A percentile compares a stretch with the other conserved stretches of the same genome.
These are phyloP conservation scores for Atkinsonella texensis DNA, from an alignment of 2,329 filamentous ascomycete genomes.

Conservation along the genomic window DNA sequence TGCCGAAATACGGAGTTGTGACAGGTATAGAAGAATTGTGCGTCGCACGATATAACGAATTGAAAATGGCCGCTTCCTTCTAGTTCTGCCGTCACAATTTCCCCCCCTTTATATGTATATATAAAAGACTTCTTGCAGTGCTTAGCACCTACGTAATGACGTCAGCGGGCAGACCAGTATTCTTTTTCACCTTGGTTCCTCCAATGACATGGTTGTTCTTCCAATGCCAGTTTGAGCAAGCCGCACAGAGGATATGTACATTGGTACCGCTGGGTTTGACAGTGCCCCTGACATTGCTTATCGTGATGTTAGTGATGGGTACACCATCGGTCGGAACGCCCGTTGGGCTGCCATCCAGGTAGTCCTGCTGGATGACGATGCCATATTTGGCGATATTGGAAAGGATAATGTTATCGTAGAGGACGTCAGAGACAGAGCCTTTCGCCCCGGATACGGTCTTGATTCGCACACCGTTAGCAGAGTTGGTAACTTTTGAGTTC, in stretches of 20 bases:
- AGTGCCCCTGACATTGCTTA: constrained; percentile 15
- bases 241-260: not conserved
- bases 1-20: too few species aligned
- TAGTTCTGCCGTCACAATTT: not conserved
- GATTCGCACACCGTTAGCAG: not conserved
- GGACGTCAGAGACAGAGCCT: not conserved
- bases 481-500: constrained; percentile 1
- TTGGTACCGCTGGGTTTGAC: not conserved
- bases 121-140: not conserved
- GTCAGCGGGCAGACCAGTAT: not conserved
- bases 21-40: too few species aligned
- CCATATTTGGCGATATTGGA: constrained; percentile 28
- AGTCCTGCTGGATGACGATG: constrained; percentile 31
- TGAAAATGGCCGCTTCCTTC: not conserved
- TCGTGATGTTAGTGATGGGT: constrained; percentile 38
- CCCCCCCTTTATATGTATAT: not conserved
- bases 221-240: not conserved
- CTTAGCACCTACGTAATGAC: constrained; percentile 5
- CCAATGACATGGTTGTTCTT: not conserved
- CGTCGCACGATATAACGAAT: too few species aligned
- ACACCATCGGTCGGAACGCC: constrained; percentile 35
- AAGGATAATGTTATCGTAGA: not conserved
- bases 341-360: constrained; percentile 33
- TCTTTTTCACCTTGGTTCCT: not conserved
- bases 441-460: not conserved